Percentiles rank a stretch among this genome's conserved stretches.
Conservation (phyloP, 148 eudicot genomes). For the Polygonum aviculare region DNA sequence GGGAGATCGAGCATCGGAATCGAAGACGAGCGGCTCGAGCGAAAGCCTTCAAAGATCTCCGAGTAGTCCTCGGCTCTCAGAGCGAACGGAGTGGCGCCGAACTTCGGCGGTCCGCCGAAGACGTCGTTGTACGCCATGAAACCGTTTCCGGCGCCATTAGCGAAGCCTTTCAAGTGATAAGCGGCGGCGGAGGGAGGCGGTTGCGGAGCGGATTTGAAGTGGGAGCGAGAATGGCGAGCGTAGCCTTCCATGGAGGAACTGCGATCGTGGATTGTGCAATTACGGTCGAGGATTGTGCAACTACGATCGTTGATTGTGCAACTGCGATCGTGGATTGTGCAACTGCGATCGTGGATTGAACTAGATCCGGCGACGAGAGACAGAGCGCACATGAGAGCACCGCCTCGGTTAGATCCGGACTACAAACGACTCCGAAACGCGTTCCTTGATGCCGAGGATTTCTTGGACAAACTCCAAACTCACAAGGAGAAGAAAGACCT, state of each 20-base stretch:
- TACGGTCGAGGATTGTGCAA: no score
- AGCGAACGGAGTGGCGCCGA: slow-evolving; percentile 41
- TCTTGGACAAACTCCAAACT: no score
- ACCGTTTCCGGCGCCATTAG: slow-evolving; percentile 26
- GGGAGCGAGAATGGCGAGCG: slow-evolving; percentile 28
- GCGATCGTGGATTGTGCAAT: no score
- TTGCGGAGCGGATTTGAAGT: slow-evolving; percentile 21
- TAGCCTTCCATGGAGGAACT: slow-evolving; percentile 34
- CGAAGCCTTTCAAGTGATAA: slow-evolving; percentile 21
- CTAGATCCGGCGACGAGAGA: no score
- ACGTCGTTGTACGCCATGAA: slow-evolving; percentile 73
- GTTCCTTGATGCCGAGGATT: no score
- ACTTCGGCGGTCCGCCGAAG: slow-evolving; percentile 59
- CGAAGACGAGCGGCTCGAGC: slow-evolving; percentile 41
- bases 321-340: no score
- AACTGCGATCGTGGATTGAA: no score
- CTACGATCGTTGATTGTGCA: no score
- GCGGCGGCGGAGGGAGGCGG: slow-evolving; percentile 24
- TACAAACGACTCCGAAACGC: no score
- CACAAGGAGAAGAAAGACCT: no score
- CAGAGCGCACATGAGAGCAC: no score
- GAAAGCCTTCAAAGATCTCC: slow-evolving; percentile 74
- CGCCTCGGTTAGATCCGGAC: no score
- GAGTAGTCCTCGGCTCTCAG: slow-evolving; percentile 72
- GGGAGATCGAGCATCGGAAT: slow-evolving; percentile 91